phyloP scores from a whole-genome alignment of 2,329 filamentous ascomycete genomes.

The Colletotrichum simmondsii region DNA sequence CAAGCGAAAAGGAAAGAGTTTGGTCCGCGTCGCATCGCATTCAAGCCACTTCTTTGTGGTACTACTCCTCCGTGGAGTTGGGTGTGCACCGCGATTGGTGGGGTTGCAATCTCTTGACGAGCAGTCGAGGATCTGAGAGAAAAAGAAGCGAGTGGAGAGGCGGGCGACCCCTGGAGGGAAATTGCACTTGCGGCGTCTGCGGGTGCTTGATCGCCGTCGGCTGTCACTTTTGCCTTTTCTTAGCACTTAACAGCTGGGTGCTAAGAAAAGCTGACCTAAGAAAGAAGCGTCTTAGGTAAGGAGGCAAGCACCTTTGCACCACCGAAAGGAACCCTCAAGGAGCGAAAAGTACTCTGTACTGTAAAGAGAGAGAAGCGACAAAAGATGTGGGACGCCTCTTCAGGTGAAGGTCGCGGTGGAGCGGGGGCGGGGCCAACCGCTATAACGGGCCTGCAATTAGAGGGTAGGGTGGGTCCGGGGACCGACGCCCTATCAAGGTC shows the following conservation, averaged over 20 bases:
- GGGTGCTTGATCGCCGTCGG: not conserved
- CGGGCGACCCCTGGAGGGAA: not conserved
- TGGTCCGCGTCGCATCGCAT: not conserved
- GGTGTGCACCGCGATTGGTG: not conserved
- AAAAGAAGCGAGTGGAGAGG: not conserved
- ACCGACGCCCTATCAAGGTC: not conserved
- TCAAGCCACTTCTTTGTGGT: not conserved
- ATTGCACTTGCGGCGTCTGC: not conserved
- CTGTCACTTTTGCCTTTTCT: not conserved
- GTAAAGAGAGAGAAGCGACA: not conserved
- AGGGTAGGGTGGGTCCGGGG: constrained; percentile 14
- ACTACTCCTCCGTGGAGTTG: not conserved
- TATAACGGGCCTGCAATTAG: constrained; percentile 29
- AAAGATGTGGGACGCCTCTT: not conserved
- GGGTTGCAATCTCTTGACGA: not conserved
- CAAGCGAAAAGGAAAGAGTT: not conserved
- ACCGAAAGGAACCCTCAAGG: no score
- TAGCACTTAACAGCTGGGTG: not conserved
- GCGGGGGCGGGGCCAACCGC: constrained; percentile 13
- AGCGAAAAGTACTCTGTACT: not conserved
- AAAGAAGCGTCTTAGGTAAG: not conserved
- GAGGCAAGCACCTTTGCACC: not conserved
- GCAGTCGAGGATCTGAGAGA: not conserved
- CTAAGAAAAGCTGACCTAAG: not conserved
- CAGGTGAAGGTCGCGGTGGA: not conserved